These are phyloP conservation scores for Pleurotus ostreatus DNA, from an alignment of 768 basidiomycete species.

Conservation along the genomic window DNA sequence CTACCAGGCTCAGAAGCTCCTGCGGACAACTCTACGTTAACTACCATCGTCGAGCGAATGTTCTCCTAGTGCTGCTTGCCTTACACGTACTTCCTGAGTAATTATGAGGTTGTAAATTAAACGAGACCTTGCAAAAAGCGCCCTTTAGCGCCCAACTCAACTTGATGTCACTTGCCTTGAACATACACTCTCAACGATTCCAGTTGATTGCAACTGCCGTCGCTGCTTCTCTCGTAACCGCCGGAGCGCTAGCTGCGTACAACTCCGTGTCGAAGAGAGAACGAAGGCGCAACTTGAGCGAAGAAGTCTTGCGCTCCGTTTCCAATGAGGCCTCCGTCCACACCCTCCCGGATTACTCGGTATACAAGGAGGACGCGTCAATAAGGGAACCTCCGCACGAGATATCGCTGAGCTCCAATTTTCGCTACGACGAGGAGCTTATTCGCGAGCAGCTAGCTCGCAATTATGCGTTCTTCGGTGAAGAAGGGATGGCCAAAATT, in stretches of 20 bases:
- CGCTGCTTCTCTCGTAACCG: constrained; percentile 60
- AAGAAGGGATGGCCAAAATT: constrained; percentile 80
- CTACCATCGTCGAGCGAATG: constrained; percentile 4
- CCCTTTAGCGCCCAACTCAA: constrained; percentile 1
- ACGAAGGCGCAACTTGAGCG: constrained; percentile 50
- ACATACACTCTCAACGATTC: constrained; percentile 49
- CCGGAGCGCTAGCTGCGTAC: constrained; percentile 55
- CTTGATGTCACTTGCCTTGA: constrained; percentile 25
- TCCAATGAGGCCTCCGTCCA: constrained; percentile 22
- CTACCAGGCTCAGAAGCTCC: constrained; percentile 37
- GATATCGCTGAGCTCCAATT: not conserved
- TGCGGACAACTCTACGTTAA: constrained; percentile 19
- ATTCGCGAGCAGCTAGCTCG: constrained; percentile 87
- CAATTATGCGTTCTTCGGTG: constrained; percentile 93
- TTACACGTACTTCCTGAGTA: not conserved
- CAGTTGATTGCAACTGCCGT: constrained; percentile 68
- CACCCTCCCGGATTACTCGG: not conserved
- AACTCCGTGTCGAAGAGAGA: constrained; percentile 40
- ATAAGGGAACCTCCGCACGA: not conserved
- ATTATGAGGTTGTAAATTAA: not conserved
- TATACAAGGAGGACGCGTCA: not conserved
- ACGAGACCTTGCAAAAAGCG: not conserved
- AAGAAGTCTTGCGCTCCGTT: constrained; percentile 54
- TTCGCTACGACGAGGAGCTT: constrained; percentile 70
- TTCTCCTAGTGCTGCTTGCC: not conserved